Conservation (phyloP, 2,329 filamentous ascomycete genomes). For the Monosporascus sp. region DNA sequence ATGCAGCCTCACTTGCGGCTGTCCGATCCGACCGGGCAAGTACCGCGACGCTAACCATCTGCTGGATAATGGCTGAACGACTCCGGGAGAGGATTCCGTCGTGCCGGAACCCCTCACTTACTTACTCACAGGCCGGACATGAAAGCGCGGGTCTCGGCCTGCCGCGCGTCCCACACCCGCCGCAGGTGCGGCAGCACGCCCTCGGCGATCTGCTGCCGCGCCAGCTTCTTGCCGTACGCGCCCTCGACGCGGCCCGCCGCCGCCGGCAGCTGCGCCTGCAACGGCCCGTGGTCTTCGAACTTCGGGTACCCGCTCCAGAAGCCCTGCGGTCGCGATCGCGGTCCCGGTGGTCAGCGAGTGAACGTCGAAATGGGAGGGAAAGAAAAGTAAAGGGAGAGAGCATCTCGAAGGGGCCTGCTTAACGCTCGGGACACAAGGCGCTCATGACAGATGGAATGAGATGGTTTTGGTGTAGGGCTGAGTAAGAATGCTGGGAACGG, state of each 20-base stretch:
- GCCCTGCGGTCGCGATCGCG: not conserved
- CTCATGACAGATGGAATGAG: not conserved
- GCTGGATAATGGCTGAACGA: no score
- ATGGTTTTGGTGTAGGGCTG: not conserved
- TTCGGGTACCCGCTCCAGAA: constrained; percentile 33
- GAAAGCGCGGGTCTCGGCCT: constrained; percentile 12
- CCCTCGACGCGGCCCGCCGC: constrained; percentile 12
- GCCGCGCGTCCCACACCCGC: constrained; percentile 14
- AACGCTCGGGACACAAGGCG: no score
- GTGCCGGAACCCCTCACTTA: no score
- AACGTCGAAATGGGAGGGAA: not conserved
- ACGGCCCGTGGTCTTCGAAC: constrained; percentile 20
- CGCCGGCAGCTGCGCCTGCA: constrained; percentile 6
- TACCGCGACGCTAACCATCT: no score
- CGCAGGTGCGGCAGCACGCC: constrained; percentile 33
- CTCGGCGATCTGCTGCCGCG: constrained; percentile 36
- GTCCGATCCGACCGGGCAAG: no score
- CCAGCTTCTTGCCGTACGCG: constrained; percentile 28
- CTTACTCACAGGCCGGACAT: not conserved
- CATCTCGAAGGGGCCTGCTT: no score
- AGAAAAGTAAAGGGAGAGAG: not conserved
- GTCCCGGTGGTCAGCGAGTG: not conserved
- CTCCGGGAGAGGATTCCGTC: no score
- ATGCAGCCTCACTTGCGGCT: no score
- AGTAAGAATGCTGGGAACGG: not conserved